Percentiles rank a stretch among this genome's conserved stretches.
Evolutionary conservation across 78 protist species (phyloP).

Genomic region (Isochrysis galbana): DNA sequence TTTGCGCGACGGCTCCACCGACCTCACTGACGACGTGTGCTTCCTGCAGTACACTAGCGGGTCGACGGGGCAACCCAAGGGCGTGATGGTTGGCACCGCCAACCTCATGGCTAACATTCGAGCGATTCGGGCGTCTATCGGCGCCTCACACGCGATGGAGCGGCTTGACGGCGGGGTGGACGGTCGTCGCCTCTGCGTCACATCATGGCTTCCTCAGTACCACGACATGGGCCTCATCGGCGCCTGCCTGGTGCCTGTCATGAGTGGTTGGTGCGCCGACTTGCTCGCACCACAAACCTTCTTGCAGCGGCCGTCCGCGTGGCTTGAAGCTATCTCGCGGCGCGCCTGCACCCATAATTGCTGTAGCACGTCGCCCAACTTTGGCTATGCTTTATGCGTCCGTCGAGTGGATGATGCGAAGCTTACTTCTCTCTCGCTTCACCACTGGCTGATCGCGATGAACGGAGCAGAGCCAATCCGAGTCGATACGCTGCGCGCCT

Average conservation of each 20-base stretch:
- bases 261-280: not conserved
- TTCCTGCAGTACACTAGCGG: conserved; percentile 7
- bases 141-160: too few relatives aligned
- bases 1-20: not conserved
- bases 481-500: not conserved
- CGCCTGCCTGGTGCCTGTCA: not conserved
- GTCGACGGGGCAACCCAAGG: not conserved
- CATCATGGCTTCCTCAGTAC: not conserved
- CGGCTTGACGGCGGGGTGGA: not conserved
- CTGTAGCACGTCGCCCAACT: not conserved
- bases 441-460: not conserved
- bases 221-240: conserved; percentile 40
- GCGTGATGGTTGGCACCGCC: not conserved
- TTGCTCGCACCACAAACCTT: not conserved
- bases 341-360: not conserved
- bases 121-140: not conserved
- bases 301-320: not conserved
- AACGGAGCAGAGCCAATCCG: conserved; percentile 9
- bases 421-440: not conserved
- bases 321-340: not conserved
- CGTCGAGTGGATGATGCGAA: not conserved
- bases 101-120: not conserved
- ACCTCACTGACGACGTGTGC: not conserved
- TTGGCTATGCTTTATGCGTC: not conserved
- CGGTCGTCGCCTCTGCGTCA: not conserved